Conservation (phyloP, 1,284 basidiomycete species). For the Grifola frondosa region DNA sequence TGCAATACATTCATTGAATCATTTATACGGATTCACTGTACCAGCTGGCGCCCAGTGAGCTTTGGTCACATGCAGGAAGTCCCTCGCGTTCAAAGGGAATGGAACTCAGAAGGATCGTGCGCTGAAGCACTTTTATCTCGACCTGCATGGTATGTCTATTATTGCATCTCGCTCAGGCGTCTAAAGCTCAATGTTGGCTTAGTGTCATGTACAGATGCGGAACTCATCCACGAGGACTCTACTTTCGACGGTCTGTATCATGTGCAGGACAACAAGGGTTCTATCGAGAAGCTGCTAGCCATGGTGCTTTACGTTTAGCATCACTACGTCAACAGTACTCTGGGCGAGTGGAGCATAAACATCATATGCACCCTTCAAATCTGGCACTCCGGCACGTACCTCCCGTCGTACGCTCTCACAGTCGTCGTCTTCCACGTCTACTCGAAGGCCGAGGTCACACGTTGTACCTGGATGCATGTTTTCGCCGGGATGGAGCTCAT, state of each 20-base stretch:
- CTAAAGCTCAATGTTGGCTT: too few relatives aligned
- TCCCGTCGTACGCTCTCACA: constrained; percentile 30
- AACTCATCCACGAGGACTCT: constrained; percentile 32
- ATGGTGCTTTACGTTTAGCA: constrained; percentile 29
- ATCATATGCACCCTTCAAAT: constrained; percentile 33
- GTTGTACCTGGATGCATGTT: constrained; percentile 23
- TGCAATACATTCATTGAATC: too few relatives aligned
- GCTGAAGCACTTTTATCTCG: constrained; percentile 32
- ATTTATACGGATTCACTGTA: too few relatives aligned
- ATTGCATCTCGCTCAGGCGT: neutral
- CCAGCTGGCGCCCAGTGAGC: too few relatives aligned
- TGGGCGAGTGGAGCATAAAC: constrained; percentile 25
- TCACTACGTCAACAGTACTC: constrained; percentile 32
- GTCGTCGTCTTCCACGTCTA: constrained; percentile 31
- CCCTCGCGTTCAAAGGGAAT: constrained; percentile 23
- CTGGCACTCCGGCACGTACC: constrained; percentile 19
- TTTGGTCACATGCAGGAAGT: constrained; percentile 19
- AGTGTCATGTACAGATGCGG: constrained; percentile 18
- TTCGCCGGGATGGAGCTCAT: constrained; percentile 21
- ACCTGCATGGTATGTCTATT: constrained; percentile 28
- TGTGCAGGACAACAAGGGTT: constrained; percentile 20
- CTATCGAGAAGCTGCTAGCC: constrained; percentile 30
- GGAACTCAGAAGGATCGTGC: constrained; percentile 14
- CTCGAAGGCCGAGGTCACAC: constrained; percentile 21
- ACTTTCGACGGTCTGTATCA: constrained; percentile 25